phyloP scores from a whole-genome alignment of 2,329 filamentous ascomycete genomes.

The Aspergillus glaucus region DNA sequence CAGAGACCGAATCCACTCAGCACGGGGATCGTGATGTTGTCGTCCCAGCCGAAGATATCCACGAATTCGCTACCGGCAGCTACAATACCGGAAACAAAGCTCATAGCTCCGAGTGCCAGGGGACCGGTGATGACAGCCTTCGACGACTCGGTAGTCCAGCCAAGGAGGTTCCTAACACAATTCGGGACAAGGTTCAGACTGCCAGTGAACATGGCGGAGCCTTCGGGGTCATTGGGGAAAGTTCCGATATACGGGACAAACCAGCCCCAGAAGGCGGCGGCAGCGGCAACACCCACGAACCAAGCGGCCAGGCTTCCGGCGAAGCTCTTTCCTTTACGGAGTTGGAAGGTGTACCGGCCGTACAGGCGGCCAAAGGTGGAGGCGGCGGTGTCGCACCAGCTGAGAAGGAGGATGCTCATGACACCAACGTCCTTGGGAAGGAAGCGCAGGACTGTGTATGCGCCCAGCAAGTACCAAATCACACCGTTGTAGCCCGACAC shows the following conservation, averaged over 20 bases:
- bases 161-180: conserved; percentile 53
- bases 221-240: conserved; percentile 61
- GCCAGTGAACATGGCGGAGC: conserved; percentile 76
- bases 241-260: conserved; percentile 64
- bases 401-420: conserved; percentile 81
- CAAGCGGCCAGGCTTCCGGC: conserved; percentile 84
- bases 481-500: conserved; percentile 93
- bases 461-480: conserved; percentile 89
- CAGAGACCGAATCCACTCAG: conserved; percentile 83
- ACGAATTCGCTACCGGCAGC: conserved; percentile 85
- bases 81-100: conserved; percentile 79
- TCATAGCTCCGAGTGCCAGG: conserved; percentile 71
- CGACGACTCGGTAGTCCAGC: conserved; percentile 50
- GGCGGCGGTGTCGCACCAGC: conserved; percentile 97
- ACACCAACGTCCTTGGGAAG: conserved; percentile 92
- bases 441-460: conserved; percentile 76
- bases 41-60: conserved; percentile 90
- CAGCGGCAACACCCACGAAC: conserved; percentile 72
- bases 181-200: conserved; percentile 61
- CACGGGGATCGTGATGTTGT: conserved; percentile 94
- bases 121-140: conserved; percentile 59
- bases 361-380: conserved; percentile 88
- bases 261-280: conserved; percentile 81
- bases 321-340: conserved; percentile 83
- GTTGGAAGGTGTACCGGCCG: conserved; percentile 78